These are phyloP conservation scores for Fusarium buharicum DNA, from an alignment of 2,329 filamentous ascomycete species.

Conservation along the genomic window DNA sequence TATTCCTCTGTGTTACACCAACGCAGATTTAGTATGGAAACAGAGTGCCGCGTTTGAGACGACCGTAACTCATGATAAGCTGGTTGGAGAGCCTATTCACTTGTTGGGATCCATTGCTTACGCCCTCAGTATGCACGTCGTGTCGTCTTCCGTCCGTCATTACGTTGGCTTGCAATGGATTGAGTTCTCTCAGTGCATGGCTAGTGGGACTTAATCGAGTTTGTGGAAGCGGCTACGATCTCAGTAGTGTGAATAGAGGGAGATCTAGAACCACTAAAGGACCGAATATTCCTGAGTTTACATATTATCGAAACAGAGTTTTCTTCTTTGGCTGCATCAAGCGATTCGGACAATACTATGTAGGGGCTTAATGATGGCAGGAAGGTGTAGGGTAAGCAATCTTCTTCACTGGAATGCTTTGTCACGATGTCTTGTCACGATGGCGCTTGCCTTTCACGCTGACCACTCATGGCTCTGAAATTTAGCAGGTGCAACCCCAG, in stretches of 20 bases:
- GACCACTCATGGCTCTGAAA: slow-evolving; percentile 21
- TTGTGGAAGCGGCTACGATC: slow-evolving; percentile 11
- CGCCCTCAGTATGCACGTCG: slow-evolving; percentile 1
- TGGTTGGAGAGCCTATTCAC: background rate
- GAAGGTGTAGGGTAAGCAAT: slow-evolving; percentile 21
- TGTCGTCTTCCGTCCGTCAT: slow-evolving; percentile 26
- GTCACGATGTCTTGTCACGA: slow-evolving; percentile 16
- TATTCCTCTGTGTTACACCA: too few relatives aligned
- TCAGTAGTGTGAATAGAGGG: background rate
- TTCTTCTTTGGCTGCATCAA: background rate
- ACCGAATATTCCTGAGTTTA: background rate
- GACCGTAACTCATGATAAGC: background rate
- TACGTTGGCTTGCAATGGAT: background rate
- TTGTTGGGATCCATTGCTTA: slow-evolving; percentile 4
- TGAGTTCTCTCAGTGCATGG: slow-evolving; percentile 17
- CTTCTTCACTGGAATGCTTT: slow-evolving; percentile 8
- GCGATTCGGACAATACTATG: background rate
- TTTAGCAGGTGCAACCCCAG: slow-evolving; percentile 25
- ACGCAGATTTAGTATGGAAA: too few relatives aligned
- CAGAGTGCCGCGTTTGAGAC: too few relatives aligned
- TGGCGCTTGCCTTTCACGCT: slow-evolving; percentile 3
- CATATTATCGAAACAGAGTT: background rate
- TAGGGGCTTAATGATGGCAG: background rate
- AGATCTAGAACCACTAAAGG: slow-evolving; percentile 9
- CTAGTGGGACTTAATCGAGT: slow-evolving; percentile 10